Percentiles rank a stretch among this genome's conserved stretches.
Evolutionary conservation across 495 filamentous ascomycete genomes (phyloP).

Genomic region (Extremus antarcticus): DNA sequence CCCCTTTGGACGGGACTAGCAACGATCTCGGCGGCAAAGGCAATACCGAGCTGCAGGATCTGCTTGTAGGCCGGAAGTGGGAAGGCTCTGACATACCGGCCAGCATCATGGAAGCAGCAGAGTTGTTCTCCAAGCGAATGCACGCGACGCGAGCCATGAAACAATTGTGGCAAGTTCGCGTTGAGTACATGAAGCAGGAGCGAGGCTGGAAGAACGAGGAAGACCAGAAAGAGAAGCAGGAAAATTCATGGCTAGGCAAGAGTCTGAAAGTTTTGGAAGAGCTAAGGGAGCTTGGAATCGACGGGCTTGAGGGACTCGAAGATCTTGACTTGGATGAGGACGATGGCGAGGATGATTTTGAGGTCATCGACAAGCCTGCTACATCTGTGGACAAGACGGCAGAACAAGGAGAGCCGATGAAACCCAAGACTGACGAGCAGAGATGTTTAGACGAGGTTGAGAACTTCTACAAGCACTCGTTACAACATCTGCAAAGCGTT

Average conservation of each 20-base stretch:
- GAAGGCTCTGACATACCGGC: slow-evolving; percentile 83
- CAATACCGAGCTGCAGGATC: slow-evolving; percentile 60
- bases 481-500: slow-evolving; percentile 85
- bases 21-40: slow-evolving; percentile 83
- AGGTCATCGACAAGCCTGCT: slow-evolving; percentile 7
- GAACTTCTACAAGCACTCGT: slow-evolving; percentile 60
- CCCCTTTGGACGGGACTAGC: slow-evolving; percentile 70
- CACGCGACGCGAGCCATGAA: slow-evolving; percentile 81
- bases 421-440: slow-evolving; percentile 8
- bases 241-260: slow-evolving; percentile 1
- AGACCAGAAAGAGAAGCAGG: slow-evolving; percentile 16
- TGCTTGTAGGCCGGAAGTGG: slow-evolving; percentile 70
- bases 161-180: slow-evolving; percentile 89
- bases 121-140: slow-evolving; percentile 77
- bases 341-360: slow-evolving; percentile 16
- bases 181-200: slow-evolving; percentile 81
- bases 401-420: slow-evolving; percentile 10
- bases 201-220: slow-evolving; percentile 53
- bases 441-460: slow-evolving; percentile 51
- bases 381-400: slow-evolving; percentile 7
- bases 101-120: slow-evolving; percentile 90
- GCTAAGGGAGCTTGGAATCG: not conserved
- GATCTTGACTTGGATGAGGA: slow-evolving; percentile 10
- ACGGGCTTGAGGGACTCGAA: slow-evolving; percentile 9
- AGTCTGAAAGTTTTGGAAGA: not conserved